A percentile compares a stretch with the other conserved stretches of the same genome.
Evolutionary conservation across 2,329 filamentous ascomycete species (phyloP).

Genomic region (Myriosclerotinia duriaeana): DNA sequence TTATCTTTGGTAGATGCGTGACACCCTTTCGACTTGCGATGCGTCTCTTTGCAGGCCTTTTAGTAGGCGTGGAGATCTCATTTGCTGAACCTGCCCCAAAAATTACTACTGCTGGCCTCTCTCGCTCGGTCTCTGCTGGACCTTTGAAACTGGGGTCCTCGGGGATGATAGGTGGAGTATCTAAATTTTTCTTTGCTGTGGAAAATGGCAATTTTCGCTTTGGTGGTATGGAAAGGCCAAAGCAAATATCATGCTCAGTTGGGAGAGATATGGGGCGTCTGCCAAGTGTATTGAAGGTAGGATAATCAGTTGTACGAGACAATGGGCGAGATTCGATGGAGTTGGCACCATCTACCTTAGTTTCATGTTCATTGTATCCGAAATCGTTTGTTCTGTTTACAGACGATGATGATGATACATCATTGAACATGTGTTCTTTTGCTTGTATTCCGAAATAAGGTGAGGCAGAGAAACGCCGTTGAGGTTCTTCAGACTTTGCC

Average conservation of each 20-base stretch:
- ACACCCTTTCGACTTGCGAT: constrained; percentile 12
- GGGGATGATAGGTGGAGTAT: neutral
- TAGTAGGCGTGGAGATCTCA: neutral
- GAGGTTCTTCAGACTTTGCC: neutral
- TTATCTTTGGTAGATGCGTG: neutral
- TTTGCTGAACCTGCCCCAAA: no score
- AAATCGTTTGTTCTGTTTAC: neutral
- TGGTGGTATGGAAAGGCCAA: constrained; percentile 31
- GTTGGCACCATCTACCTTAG: neutral
- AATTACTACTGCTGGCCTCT: constrained; percentile 4
- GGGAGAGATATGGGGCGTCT: constrained; percentile 16
- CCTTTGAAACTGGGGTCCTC: neutral
- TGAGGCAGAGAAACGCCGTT: neutral
- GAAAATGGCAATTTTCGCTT: constrained; percentile 37
- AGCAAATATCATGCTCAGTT: constrained; percentile 18
- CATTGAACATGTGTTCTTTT: neutral
- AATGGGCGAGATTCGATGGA: neutral
- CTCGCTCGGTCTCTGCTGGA: neutral
- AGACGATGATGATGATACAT: neutral
- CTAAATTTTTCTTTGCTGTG: constrained; percentile 18
- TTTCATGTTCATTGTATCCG: neutral
- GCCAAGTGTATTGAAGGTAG: constrained; percentile 8
- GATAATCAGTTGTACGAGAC: constrained; percentile 12
- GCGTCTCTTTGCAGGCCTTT: neutral
- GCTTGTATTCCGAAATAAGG: neutral